Base-by-base conservation (phyloP, 2,329 filamentous ascomycete species). In the Talaromyces sp. region DNA sequence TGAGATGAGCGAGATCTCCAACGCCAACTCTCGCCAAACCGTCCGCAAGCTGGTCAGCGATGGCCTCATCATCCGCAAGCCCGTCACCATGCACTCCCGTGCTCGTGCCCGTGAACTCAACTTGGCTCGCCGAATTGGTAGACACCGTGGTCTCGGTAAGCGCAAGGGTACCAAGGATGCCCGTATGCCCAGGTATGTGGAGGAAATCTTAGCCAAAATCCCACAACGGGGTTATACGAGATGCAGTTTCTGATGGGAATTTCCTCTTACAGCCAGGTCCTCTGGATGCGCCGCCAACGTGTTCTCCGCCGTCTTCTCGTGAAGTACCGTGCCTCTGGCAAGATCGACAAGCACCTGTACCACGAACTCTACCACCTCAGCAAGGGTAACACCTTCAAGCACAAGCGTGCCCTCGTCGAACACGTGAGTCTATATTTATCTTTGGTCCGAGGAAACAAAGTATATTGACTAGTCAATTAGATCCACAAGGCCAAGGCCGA, bases 311-410 rank as follows among this genome's bases (percentile, higher is more conserved):
- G 95, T 81, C 91, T 99, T 66, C 87, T 99, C 73, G 95, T 97
- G 86, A 98, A 98, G 88, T 99, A 99, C 88, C 95, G 95, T 83
- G 93, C 93, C 82, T 91, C 90, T 77, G 96, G 96, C 83, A 99
- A 99, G 91, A 99, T 99, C 81, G 95, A 99, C 86, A 99, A 99
- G 90, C 95, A 99, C 88, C 92, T 99, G 67, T 99, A 99, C 89
- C 95, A 99, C 88, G 93, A 98, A 86, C 92, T 99, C 73, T 99
- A 99, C 88, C 95, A 97, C 84, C 86, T 96, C 80, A 95, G 91
- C 89, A 99, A 99, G 93, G 96, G 95, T 96, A 99, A 99, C 90
- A 93, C 95, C 81, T 99, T 99, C 91, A 99, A 99, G 93, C 95
- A 99, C 92, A 99, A 98, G 93, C 90, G 95, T 84, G 95, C 93